Base-by-base conservation (phyloP, 371 early-diverging fungal species). In the Batrachochytrium dendrobatidis region DNA sequence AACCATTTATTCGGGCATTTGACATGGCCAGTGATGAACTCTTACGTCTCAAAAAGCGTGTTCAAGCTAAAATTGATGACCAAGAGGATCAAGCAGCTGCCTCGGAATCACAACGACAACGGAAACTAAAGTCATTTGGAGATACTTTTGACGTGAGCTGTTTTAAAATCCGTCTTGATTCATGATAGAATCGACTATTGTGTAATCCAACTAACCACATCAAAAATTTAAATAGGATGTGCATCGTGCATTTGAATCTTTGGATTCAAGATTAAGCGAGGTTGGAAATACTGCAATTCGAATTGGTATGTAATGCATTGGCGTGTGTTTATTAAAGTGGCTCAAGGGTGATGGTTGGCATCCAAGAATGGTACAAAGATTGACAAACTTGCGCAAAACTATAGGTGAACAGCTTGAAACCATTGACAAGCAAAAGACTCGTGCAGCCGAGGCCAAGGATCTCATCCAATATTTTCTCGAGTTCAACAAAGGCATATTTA, bases 271-370 rank as follows among this genome's bases (percentile, higher is more conserved):
- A 55, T 86, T 95, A 32, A 84, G 85, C 53, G 90, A 93, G 61
- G 94, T 97, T 10, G 92, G 95, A 62, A 90, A 89, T 66, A 93
- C 93, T 10, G 93, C 95, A n/a, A 86, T 95, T 34, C 83, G 92
- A 49, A 92, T 96, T 55, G 96, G 95, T 74, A 68, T 12, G 15
- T 17, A 32, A 25, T 17, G 24, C 56, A 34, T 25, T 22, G 15
- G 7, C 10, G 2, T 28, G 12, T 55, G 39, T 17, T 35, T n/a
- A n/a, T n/a, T 12, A 39, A n/a, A 39, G 39, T 39, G 15, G 39
- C 12, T 15, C 39, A 39, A 39, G 55, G 5, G 31, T 20, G 8
- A 10, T 3, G 29, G 39, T 51, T 15, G 32, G 18, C 32, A 10
- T 4, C 34, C 34, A 24, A 25, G 20, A 31, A 5, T 54, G 48